phyloP scores from a whole-genome alignment of 2,329 filamentous ascomycete species.

The Hortaea werneckii region DNA sequence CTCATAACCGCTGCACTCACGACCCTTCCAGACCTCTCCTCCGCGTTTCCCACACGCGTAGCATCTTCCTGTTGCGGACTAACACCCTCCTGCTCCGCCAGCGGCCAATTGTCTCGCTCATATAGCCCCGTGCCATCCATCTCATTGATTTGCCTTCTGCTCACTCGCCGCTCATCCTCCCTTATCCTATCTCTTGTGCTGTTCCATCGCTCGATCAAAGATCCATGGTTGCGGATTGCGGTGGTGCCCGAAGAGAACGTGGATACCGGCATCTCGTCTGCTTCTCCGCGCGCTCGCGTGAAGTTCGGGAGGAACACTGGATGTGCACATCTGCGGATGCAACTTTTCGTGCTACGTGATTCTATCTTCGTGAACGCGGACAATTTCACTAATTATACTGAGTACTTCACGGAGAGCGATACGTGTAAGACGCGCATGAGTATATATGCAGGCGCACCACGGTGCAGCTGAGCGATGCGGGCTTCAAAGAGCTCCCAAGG shows the following conservation, averaged over 20 bases:
- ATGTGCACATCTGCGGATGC: too few relatives aligned
- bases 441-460: background rate
- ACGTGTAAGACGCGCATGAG: too few relatives aligned
- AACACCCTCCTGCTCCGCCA: slow-evolving; percentile 7
- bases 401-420: too few relatives aligned
- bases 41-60: background rate
- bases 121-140: slow-evolving; percentile 21
- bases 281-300: background rate
- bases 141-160: slow-evolving; percentile 16
- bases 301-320: background rate
- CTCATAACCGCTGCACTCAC: slow-evolving; percentile 13
- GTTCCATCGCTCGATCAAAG: slow-evolving; percentile 17
- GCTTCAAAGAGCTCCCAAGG: background rate
- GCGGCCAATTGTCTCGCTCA: slow-evolving; percentile 21
- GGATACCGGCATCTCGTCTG: slow-evolving; percentile 18
- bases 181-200: slow-evolving; percentile 17
- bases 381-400: too few relatives aligned
- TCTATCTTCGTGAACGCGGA: too few relatives aligned
- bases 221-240: slow-evolving; percentile 10
- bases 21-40: slow-evolving; percentile 2
- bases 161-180: slow-evolving; percentile 17
- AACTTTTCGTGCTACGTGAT: too few relatives aligned
- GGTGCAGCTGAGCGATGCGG: background rate
- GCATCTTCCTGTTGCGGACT: slow-evolving; percentile 5
- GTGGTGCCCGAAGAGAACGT: slow-evolving; percentile 15